phyloP scores from a whole-genome alignment of 2,329 filamentous ascomycete species.

The Colletotrichum sp. region DNA sequence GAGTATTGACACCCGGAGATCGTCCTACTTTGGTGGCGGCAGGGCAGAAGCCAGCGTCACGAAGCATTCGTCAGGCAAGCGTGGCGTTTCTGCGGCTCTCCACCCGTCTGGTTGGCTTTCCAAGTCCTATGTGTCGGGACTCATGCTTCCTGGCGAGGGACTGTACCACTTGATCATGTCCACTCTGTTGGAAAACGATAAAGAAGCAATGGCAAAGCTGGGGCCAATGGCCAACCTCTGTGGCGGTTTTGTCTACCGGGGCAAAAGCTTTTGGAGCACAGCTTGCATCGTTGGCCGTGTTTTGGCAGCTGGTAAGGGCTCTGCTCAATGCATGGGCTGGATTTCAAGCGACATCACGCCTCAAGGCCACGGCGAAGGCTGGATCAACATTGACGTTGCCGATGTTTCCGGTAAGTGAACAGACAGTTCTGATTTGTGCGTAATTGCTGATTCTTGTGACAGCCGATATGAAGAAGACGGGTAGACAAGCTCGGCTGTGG shows the following conservation, averaged over 20 bases:
- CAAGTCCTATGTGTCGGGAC: slow-evolving; percentile 69
- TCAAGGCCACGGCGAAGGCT: slow-evolving; percentile 55
- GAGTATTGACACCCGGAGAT: slow-evolving; percentile 38
- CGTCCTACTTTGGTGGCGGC: slow-evolving; percentile 51
- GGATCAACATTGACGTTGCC: slow-evolving; percentile 63
- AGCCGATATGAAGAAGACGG: slow-evolving; percentile 56
- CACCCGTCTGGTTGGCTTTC: slow-evolving; percentile 70
- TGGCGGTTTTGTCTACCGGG: slow-evolving; percentile 66
- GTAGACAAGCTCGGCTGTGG: slow-evolving; percentile 65
- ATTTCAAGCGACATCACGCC: slow-evolving; percentile 66
- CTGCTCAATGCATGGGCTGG: slow-evolving; percentile 72
- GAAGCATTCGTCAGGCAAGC: slow-evolving; percentile 44
- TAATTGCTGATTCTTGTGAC: slow-evolving; percentile 10
- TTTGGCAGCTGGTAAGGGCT: slow-evolving; percentile 64
- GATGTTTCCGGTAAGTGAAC: slow-evolving; percentile 52
- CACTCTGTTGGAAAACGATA: slow-evolving; percentile 68
- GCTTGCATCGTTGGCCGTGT: slow-evolving; percentile 69
- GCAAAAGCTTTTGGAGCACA: slow-evolving; percentile 73
- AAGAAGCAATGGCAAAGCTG: slow-evolving; percentile 60
- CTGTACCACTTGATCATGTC: slow-evolving; percentile 70
- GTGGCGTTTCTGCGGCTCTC: slow-evolving; percentile 61
- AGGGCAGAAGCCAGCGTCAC: slow-evolving; percentile 21
- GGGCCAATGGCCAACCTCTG: slow-evolving; percentile 67
- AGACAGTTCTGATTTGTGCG: neutral
- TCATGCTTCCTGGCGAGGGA: slow-evolving; percentile 68